Evolutionary conservation across 1,284 basidiomycete genomes (phyloP).

Genomic region (Waitea zeae): DNA sequence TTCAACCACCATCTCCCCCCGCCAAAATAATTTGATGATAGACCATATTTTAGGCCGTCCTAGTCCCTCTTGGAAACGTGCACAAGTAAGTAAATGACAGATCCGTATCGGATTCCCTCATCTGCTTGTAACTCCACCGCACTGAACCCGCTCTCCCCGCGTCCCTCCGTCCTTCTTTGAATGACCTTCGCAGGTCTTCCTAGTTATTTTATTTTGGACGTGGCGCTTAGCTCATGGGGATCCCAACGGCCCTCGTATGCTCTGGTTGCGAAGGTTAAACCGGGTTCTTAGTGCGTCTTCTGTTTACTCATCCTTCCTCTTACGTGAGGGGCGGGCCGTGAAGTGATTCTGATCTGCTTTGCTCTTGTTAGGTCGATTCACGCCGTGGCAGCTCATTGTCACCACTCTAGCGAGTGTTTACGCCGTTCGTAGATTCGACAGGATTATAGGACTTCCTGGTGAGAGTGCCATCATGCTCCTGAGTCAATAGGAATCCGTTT

Average conservation of each 20-base stretch:
- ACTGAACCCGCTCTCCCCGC: not conserved
- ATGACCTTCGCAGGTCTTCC: conserved; percentile 39
- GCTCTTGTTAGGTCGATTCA: conserved; percentile 49
- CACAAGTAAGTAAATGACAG: conserved; percentile 18
- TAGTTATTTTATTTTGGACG: conserved; percentile 83
- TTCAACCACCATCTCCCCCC: too few species aligned
- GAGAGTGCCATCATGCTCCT: conserved; percentile 15
- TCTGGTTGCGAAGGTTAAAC: conserved; percentile 46
- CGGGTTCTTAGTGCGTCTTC: conserved; percentile 34
- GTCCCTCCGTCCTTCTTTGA: not conserved
- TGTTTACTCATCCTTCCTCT: too few species aligned
- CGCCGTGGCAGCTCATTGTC: conserved; percentile 89
- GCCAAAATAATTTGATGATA: too few species aligned
- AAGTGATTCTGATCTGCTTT: conserved; percentile 1
- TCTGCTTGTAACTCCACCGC: too few species aligned
- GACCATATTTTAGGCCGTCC: conserved; percentile 20
- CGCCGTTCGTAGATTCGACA: conserved; percentile 75
- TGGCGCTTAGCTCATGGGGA: conserved; percentile 64
- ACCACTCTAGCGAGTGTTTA: conserved; percentile 78
- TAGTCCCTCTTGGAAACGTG: conserved; percentile 19
- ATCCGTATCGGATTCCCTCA: too few species aligned
- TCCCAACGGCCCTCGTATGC: conserved; percentile 42
- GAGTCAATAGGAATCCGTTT: not conserved
- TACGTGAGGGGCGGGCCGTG: not conserved
- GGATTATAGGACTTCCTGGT: conserved; percentile 73